Percentiles rank a stretch among this genome's conserved stretches.
These are phyloP conservation scores for Colletotrichum chlorophyti DNA, from an alignment of 2,329 filamentous ascomycete species.

Conservation along the genomic window DNA sequence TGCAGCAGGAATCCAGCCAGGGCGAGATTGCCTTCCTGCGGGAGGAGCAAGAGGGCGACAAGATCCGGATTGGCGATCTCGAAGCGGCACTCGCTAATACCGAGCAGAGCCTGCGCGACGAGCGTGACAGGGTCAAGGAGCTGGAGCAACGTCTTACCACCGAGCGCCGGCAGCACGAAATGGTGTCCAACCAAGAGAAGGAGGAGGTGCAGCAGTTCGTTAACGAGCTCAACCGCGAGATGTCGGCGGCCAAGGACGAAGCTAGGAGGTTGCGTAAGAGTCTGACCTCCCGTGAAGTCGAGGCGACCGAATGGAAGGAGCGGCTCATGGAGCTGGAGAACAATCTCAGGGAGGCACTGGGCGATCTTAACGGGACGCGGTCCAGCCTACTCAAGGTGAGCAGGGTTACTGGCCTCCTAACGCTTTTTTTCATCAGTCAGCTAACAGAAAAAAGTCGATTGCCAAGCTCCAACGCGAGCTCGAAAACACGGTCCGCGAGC, in stretches of 20 bases:
- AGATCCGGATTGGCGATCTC: conserved; percentile 95
- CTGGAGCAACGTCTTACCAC: conserved; percentile 77
- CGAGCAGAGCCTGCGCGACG: conserved; percentile 82
- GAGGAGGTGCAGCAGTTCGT: conserved; percentile 93
- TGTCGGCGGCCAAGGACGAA: conserved; percentile 84
- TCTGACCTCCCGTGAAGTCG: conserved; percentile 82
- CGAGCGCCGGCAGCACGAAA: conserved; percentile 86
- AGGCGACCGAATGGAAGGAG: conserved; percentile 91
- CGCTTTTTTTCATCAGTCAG: not conserved
- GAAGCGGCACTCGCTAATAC: conserved; percentile 81
- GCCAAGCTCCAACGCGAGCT: conserved; percentile 87
- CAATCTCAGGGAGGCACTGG: conserved; percentile 84
- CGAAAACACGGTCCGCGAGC: conserved; percentile 81
- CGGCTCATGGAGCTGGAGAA: conserved; percentile 88
- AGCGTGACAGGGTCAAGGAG: conserved; percentile 78
- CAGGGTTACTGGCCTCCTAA: not conserved
- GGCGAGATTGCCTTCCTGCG: conserved; percentile 93
- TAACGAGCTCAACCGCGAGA: conserved; percentile 89
- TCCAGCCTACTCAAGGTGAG: conserved; percentile 82
- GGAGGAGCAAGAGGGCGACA: conserved; percentile 96
- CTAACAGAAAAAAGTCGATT: conserved; percentile 66
- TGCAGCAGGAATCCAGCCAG: conserved; percentile 92
- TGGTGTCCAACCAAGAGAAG: conserved; percentile 87
- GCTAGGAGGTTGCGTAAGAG: conserved; percentile 81
- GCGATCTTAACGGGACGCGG: conserved; percentile 85